phyloP scores from a whole-genome alignment of 192 early-diverging fungal genomes.

The Obelidium mucronatum region DNA sequence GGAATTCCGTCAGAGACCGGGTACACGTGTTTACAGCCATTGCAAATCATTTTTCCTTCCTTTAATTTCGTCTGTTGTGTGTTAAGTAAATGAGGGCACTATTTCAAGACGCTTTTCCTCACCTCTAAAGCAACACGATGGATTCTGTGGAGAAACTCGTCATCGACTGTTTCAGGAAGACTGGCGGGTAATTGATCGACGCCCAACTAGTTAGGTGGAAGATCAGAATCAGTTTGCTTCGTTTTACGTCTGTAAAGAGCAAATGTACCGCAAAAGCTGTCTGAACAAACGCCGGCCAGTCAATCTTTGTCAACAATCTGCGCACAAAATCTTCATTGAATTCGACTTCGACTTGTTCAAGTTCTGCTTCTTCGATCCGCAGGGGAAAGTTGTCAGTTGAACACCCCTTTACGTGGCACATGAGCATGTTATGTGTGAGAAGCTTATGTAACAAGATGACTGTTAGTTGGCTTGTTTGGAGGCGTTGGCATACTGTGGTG shows the following conservation, averaged over 20 bases:
- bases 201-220: slow-evolving; percentile 61
- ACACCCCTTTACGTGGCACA: slow-evolving; percentile 98
- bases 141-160: slow-evolving; percentile 74
- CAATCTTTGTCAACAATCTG: slow-evolving; percentile 82
- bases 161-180: slow-evolving; percentile 67
- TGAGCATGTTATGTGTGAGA: slow-evolving; percentile 98
- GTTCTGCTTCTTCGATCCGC: slow-evolving; percentile 77
- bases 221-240: background rate
- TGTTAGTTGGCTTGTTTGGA: background rate
- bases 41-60: slow-evolving; percentile 91
- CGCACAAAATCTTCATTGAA: slow-evolving; percentile 84
- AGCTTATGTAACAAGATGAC: slow-evolving; percentile 49
- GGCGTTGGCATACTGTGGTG: background rate
- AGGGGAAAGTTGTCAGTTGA: slow-evolving; percentile 94
- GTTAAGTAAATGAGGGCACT: background rate
- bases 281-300: slow-evolving; percentile 69
- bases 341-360: slow-evolving; percentile 87
- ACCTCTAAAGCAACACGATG: slow-evolving; percentile 87
- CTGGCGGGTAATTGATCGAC: slow-evolving; percentile 69
- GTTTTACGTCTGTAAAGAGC: too few relatives aligned
- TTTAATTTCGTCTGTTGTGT: slow-evolving; percentile 77
- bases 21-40: slow-evolving; percentile 88
- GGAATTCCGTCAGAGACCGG: slow-evolving; percentile 93
- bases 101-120: slow-evolving; percentile 14
- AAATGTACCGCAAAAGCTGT: slow-evolving; percentile 54